Evolutionary conservation across 441 rosid species (phyloP), one percentile per base, ranked within the genome.

Genomic region (Erodium moschatum): DNA sequence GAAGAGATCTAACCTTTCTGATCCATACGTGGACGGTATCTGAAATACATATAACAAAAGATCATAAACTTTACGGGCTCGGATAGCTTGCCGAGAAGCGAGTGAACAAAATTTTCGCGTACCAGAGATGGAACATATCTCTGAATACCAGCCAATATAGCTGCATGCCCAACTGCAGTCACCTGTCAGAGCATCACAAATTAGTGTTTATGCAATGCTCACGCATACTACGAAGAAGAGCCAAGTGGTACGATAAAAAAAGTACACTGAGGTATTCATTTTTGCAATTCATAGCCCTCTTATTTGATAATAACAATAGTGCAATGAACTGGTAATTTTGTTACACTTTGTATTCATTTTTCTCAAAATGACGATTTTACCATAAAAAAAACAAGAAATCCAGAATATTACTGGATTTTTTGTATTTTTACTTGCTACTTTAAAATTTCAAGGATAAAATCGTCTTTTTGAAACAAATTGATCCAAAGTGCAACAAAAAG

Each of bases 101-200:
- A 63, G 65, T 24, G 48, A 50, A 72, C 38, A 52, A 64, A 48
- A 70, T 24, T 40, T 72, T 44, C 65, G 75, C 69, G 64, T 66
- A 94, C 99, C 94, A 91, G 75, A 72, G 92, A 79, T 19, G 99
- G 97, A 0, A 85, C 89, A 74, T 94, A 91, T 87, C 96, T 87
- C 81, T 91, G 98, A 68, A 91, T 94, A 19, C 95, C 96, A 68
- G 98, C 97, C 81, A 94, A 78, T 81, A 94, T 94, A 44, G 99
- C 97, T 15, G 99, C 97, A 67, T 94, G 99, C 65, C 97, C 99
- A 74, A 94, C 86, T 50, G 99, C 97, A 75, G 97, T 94, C 35
- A 91, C 99, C 99, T 91, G 84, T 65, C 56, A 76, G 73, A 64
- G 24, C 10, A 56, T 7, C 11, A 56, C 24, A 9, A 1, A 16